Conservation (phyloP, 2,329 filamentous ascomycete genomes). For the Thermoascus crustaceus region DNA sequence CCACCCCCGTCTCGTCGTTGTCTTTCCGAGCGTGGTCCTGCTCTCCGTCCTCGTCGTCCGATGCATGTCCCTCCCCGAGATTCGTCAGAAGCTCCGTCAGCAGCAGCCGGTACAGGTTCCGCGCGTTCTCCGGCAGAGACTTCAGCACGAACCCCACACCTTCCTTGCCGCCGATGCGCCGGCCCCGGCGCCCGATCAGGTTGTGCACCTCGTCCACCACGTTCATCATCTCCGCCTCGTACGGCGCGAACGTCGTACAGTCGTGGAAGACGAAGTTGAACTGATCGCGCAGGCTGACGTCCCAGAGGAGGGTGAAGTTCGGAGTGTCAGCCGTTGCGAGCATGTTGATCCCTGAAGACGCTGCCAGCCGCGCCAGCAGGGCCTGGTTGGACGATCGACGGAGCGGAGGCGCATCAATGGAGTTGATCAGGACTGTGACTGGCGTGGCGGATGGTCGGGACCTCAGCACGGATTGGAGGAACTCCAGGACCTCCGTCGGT, state of each 20-base stretch:
- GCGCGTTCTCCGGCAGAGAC: conserved; percentile 84
- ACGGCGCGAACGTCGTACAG: conserved; percentile 77
- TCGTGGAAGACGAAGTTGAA: conserved; percentile 91
- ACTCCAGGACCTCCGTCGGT: conserved; percentile 59
- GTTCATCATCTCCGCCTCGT: conserved; percentile 65
- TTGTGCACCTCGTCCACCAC: conserved; percentile 86
- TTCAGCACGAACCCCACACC: conserved; percentile 86
- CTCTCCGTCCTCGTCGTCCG: conserved; percentile 47
- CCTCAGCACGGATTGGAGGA: conserved; percentile 55
- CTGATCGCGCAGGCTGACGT: conserved; percentile 70
- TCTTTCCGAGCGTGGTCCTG: no score
- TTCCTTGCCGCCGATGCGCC: conserved; percentile 77
- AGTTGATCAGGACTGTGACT: conserved; percentile 71
- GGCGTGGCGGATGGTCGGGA: conserved; percentile 31
- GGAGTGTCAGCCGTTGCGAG: conserved; percentile 80
- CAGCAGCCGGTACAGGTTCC: conserved; percentile 75
- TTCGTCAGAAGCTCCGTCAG: conserved; percentile 74
- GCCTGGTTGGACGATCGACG: conserved; percentile 63
- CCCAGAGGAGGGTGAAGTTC: conserved; percentile 82
- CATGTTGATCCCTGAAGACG: conserved; percentile 63
- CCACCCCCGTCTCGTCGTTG: conserved; percentile 55
- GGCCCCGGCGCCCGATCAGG: conserved; percentile 70
- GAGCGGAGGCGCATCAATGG: conserved; percentile 71
- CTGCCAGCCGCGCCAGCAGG: conserved; percentile 66
- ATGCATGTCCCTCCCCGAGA: conserved; percentile 45